A percentile compares a stretch with the other conserved stretches of the same genome.
phyloP scores from a whole-genome alignment of 345 rosid species.

The Nasturtium officinale region DNA sequence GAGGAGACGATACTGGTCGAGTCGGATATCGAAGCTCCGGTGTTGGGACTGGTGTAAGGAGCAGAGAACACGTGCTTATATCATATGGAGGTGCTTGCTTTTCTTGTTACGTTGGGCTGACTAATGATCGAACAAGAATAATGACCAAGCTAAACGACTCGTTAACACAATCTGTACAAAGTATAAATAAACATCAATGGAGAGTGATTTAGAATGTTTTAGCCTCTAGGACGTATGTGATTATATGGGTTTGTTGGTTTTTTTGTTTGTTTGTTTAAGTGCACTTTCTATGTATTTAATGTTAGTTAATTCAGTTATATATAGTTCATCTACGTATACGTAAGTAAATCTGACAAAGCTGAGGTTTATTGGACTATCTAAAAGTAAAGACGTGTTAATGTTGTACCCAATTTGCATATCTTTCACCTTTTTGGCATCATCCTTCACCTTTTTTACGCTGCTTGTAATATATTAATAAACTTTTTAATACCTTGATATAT shows the following conservation, averaged over 20 bases:
- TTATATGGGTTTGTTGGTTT: background rate
- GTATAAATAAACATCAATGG: background rate
- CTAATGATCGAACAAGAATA: conserved; percentile 30
- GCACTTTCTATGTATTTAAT: background rate
- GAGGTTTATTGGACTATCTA: background rate
- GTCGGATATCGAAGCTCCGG: conserved; percentile 42
- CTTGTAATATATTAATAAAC: background rate
- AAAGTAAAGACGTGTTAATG: background rate
- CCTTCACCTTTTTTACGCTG: too few species aligned
- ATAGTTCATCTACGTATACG: background rate
- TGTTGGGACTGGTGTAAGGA: conserved; percentile 61
- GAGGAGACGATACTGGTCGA: conserved; percentile 22
- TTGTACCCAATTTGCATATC: background rate
- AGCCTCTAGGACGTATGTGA: background rate
- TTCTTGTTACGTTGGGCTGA: conserved; percentile 63
- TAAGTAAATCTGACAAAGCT: conserved; percentile 5
- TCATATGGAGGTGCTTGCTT: conserved; percentile 75
- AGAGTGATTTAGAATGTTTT: background rate
- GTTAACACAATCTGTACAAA: conserved; percentile 20
- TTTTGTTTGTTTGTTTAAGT: background rate
- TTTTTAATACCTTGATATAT: background rate
- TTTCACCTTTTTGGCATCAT: background rate
- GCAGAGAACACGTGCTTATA: conserved; percentile 67
- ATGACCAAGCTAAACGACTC: conserved; percentile 3
- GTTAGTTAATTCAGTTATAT: conserved; percentile 2